Evolutionary conservation across 2,329 filamentous ascomycete species (phyloP).

Genomic region (Pestalotiopsis fici): DNA sequence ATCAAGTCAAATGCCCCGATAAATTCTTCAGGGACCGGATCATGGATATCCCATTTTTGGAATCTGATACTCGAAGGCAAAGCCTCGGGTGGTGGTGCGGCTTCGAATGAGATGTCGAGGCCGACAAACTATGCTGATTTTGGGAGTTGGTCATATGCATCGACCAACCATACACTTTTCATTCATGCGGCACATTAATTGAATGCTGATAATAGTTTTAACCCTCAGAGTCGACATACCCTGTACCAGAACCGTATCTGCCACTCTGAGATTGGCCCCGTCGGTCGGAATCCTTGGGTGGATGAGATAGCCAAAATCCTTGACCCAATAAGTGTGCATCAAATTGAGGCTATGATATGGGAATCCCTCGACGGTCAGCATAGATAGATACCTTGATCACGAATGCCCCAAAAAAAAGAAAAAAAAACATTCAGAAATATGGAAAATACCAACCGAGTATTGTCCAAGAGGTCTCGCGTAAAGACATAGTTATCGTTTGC

Average conservation of each 20-base stretch:
- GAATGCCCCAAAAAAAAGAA: background rate
- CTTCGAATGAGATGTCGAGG: conserved; percentile 23
- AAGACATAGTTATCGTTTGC: conserved; percentile 10
- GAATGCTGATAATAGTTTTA: background rate
- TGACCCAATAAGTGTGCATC: conserved; percentile 14
- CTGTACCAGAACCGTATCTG: conserved; percentile 22
- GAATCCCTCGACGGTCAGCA: too few relatives aligned
- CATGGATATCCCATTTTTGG: conserved; percentile 4
- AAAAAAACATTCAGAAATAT: too few relatives aligned
- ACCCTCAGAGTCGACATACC: conserved; percentile 7
- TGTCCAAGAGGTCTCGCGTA: conserved; percentile 10
- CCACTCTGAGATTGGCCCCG: conserved; percentile 12
- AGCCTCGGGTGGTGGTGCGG: conserved; percentile 14
- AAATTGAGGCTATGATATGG: conserved; percentile 13
- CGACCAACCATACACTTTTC: conserved; percentile 12
- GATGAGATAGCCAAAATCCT: conserved; percentile 16
- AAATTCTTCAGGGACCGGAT: conserved; percentile 17
- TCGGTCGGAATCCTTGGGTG: conserved; percentile 18
- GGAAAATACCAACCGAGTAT: conserved; percentile 8
- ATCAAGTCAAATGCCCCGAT: conserved; percentile 20
- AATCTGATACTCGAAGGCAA: conserved; percentile 18
- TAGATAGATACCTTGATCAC: too few relatives aligned
- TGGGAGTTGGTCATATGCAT: conserved; percentile 9
- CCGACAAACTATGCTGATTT: conserved; percentile 17
- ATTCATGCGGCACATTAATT: background rate